Evolutionary conservation across 2,329 filamentous ascomycete species (phyloP).

Genomic region (Fusarium sp.): DNA sequence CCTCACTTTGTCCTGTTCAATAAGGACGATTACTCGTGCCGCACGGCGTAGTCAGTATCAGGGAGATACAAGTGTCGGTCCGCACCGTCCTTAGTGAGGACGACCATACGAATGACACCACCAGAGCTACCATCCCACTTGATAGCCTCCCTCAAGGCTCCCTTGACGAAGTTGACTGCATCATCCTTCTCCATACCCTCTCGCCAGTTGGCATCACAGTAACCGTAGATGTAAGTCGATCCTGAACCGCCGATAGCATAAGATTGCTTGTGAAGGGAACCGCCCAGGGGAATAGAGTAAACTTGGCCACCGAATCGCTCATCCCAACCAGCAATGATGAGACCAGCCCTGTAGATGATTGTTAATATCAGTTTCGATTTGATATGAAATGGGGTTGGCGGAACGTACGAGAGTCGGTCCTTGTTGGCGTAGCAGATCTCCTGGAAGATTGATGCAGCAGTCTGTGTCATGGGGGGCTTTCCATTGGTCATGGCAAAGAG

Average conservation of each 20-base stretch:
- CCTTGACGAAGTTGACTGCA: constrained; percentile 92
- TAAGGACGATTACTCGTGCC: constrained; percentile 64
- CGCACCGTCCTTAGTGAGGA: constrained; percentile 88
- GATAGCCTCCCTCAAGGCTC: constrained; percentile 90
- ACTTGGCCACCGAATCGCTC: constrained; percentile 94
- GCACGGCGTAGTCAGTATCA: constrained; percentile 83
- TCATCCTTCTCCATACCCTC: constrained; percentile 94
- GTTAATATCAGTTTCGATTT: constrained; percentile 18
- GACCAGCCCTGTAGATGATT: constrained; percentile 73
- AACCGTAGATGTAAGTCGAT: constrained; percentile 99
- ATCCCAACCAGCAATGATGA: constrained; percentile 99
- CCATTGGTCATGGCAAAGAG: constrained; percentile 92
- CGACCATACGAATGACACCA: constrained; percentile 97
- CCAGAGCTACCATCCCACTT: constrained; percentile 99
- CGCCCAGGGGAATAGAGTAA: constrained; percentile 95
- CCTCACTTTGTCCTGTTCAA: constrained; percentile 30
- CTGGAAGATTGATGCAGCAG: constrained; percentile 94
- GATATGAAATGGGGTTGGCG: neutral
- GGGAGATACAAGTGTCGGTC: constrained; percentile 95
- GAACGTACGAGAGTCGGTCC: constrained; percentile 81
- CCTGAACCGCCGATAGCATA: constrained; percentile 97
- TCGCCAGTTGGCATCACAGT: constrained; percentile 95
- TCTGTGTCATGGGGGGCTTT: constrained; percentile 91
- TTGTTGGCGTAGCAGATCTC: constrained; percentile 99
- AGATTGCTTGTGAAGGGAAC: constrained; percentile 95